These are phyloP conservation scores for Aphanoascus verrucosus DNA, from an alignment of 2,329 filamentous ascomycete species.

Conservation along the genomic window DNA sequence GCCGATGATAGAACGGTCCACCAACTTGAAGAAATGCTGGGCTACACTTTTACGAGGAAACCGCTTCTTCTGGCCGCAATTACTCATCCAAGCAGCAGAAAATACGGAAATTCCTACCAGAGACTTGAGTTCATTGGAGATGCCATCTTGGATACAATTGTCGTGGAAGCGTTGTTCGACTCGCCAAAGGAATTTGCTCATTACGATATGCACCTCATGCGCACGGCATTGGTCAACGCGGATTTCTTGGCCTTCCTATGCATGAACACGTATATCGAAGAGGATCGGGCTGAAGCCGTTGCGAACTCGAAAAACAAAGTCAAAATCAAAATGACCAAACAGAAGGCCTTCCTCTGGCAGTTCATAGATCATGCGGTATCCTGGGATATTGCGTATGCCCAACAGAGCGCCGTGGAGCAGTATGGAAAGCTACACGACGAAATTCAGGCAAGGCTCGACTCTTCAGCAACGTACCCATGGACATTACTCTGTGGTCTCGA, in stretches of 20 bases:
- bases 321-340: slow-evolving; percentile 23
- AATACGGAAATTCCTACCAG: slow-evolving; percentile 50
- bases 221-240: slow-evolving; percentile 66
- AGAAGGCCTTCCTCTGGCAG: slow-evolving; percentile 50
- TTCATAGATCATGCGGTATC: slow-evolving; percentile 54
- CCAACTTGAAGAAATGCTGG: slow-evolving; percentile 55
- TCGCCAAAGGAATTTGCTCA: slow-evolving; percentile 40
- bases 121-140: slow-evolving; percentile 84
- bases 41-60: slow-evolving; percentile 60
- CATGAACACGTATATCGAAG: slow-evolving; percentile 42
- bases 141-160: slow-evolving; percentile 66
- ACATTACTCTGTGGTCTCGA: slow-evolving; percentile 53
- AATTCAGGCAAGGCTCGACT: slow-evolving; percentile 43
- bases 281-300: slow-evolving; percentile 16
- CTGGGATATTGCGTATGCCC: slow-evolving; percentile 38
- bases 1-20: slow-evolving; percentile 34
- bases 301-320: slow-evolving; percentile 9
- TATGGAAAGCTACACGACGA: slow-evolving; percentile 41
- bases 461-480: slow-evolving; percentile 62
- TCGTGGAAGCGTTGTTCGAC: slow-evolving; percentile 53
- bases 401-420: slow-evolving; percentile 36
- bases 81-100: slow-evolving; percentile 59
- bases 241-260: slow-evolving; percentile 68
- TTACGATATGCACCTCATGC: slow-evolving; percentile 62
- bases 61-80: slow-evolving; percentile 64